Percentiles rank a stretch among this genome's conserved stretches.
phyloP scores from a whole-genome alignment of 768 basidiomycete species.

The Pleurotus salmoneostramineus region DNA sequence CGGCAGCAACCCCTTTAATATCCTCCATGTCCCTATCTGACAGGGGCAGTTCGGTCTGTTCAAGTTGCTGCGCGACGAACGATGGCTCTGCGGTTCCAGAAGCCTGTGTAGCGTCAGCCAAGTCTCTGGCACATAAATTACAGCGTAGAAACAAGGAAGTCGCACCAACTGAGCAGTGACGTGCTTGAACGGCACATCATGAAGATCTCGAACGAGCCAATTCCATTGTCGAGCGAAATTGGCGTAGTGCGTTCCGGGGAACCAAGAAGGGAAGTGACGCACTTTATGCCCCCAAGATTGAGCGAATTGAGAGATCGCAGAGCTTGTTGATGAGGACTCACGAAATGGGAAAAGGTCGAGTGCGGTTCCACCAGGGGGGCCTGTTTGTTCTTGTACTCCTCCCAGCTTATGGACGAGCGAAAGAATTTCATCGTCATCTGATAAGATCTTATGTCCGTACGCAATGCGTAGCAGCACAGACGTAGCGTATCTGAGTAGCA shows the following conservation, averaged over 20 bases:
- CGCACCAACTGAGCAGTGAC: neutral
- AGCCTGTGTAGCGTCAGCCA: neutral
- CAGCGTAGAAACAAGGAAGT: neutral
- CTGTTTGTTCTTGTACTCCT: conserved; percentile 3
- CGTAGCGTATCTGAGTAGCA: conserved; percentile 8
- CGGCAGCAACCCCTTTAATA: conserved; percentile 52
- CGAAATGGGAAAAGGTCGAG: conserved; percentile 17
- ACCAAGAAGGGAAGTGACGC: conserved; percentile 1
- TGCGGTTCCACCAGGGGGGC: conserved; percentile 11
- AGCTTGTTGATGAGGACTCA: neutral
- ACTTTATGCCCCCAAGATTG: neutral
- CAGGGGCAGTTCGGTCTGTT: conserved; percentile 28
- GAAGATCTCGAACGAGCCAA: neutral
- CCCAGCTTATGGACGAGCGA: conserved; percentile 5
- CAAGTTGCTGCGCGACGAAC: neutral
- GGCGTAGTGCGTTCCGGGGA: conserved; percentile 6
- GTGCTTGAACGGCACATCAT: neutral
- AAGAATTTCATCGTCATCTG: conserved; percentile 12
- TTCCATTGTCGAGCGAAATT: neutral
- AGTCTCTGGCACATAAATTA: neutral
- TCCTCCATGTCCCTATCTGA: conserved; percentile 42
- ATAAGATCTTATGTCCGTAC: conserved; percentile 14
- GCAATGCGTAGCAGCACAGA: conserved; percentile 11
- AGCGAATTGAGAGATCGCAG: neutral
- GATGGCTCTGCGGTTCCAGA: neutral